Conservation (phyloP, 2,329 filamentous ascomycete species). For the Colletotrichum agaves region DNA sequence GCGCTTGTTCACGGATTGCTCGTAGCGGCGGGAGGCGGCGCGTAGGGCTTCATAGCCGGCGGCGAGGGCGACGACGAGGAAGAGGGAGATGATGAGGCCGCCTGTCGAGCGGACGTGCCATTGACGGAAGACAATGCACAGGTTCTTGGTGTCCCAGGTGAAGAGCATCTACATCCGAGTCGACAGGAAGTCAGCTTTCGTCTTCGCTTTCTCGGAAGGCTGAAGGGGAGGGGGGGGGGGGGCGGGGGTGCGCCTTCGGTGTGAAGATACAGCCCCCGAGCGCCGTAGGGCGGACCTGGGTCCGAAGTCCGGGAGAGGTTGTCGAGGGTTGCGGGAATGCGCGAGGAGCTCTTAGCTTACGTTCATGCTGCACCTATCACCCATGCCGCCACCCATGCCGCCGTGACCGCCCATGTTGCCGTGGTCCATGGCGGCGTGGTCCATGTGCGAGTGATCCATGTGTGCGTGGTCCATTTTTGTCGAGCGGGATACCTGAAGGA, state of each 20-base stretch:
- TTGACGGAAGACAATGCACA: slow-evolving; percentile 93
- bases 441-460: slow-evolving; percentile 58
- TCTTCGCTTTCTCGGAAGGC: not conserved
- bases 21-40: slow-evolving; percentile 80
- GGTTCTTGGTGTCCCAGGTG: slow-evolving; percentile 92
- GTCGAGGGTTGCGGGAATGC: not conserved
- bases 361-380: slow-evolving; percentile 87
- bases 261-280: too few relatives aligned
- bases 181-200: slow-evolving; percentile 35
- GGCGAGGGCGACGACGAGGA: slow-evolving; percentile 83
- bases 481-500: not conserved
- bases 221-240: too few relatives aligned
- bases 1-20: slow-evolving; percentile 63
- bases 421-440: slow-evolving; percentile 60
- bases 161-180: slow-evolving; percentile 83
- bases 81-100: slow-evolving; percentile 83
- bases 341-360: slow-evolving; percentile 59
- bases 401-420: slow-evolving; percentile 57
- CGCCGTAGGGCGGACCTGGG: too few relatives aligned
- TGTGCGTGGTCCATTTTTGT: slow-evolving; percentile 11
- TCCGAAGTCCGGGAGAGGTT: not conserved
- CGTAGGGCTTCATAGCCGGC: slow-evolving; percentile 95
- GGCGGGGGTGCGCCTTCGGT: too few relatives aligned
- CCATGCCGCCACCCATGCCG: slow-evolving; percentile 69
- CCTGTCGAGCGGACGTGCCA: slow-evolving; percentile 85